Percentiles rank a stretch among this genome's conserved stretches.
These are phyloP conservation scores for Rhinocladiella mackenziei DNA, from an alignment of 2,329 filamentous ascomycete genomes.

Conservation along the genomic window DNA sequence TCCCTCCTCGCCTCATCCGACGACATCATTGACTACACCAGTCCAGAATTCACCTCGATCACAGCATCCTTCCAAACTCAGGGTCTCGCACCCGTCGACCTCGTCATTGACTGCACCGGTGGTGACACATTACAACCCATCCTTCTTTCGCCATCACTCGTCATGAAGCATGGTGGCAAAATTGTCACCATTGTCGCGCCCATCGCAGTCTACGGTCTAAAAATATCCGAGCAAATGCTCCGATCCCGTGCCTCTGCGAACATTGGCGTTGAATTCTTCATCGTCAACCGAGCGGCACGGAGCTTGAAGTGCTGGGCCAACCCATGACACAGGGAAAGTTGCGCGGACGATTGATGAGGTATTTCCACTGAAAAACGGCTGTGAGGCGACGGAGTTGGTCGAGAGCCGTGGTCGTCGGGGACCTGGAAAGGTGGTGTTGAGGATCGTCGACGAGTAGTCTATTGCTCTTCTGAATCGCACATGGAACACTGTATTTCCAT, in stretches of 20 bases:
- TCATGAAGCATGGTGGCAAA: constrained; percentile 3
- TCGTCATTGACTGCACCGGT: constrained; percentile 41
- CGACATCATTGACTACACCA: constrained; percentile 32
- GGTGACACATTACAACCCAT: constrained; percentile 34
- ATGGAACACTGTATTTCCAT: too few species aligned
- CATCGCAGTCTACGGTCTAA: constrained; percentile 14
- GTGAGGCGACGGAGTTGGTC: constrained; percentile 35
- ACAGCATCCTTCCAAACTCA: constrained; percentile 33
- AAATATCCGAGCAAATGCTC: not conserved
- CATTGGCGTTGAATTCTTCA: constrained; percentile 35
- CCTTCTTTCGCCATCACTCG: constrained; percentile 30
- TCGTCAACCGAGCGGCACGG: constrained; percentile 37
- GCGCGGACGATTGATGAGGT: constrained; percentile 34
- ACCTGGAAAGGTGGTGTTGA: constrained; percentile 16
- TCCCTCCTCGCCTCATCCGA: constrained; percentile 32
- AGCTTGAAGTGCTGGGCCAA: constrained; percentile 35
- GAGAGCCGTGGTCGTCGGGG: constrained; percentile 18
- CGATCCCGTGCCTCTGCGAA: constrained; percentile 12
- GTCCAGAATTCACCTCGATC: constrained; percentile 27
- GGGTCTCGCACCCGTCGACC: constrained; percentile 37
- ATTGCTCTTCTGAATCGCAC: too few species aligned
- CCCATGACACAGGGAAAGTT: constrained; percentile 37
- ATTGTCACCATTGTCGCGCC: constrained; percentile 35
- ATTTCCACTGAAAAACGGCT: constrained; percentile 36
- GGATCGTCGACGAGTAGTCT: constrained; percentile 1